Conservation (phyloP, 192 early-diverging fungal species). For the Kickxella alabastrina region DNA sequence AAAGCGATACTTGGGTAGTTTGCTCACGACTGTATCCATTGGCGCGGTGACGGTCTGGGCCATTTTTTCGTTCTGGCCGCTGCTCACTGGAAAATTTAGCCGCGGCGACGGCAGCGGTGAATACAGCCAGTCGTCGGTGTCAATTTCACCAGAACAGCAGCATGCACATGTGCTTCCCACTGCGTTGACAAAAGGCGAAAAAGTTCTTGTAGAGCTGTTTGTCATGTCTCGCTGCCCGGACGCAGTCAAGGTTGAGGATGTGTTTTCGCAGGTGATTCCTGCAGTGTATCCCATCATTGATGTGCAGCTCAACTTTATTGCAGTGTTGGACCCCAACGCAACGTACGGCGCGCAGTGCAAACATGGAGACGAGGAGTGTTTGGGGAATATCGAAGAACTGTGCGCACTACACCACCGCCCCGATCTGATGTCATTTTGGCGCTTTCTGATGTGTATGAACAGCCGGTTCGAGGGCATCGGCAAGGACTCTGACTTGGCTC, state of each 20-base stretch:
- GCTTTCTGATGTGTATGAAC: conserved; percentile 45
- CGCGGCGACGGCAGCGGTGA: no score
- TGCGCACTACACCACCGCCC: conserved; percentile 32
- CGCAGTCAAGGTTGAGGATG: conserved; percentile 54
- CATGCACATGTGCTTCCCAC: no score
- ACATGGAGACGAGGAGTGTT: conserved; percentile 54
- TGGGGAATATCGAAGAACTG: conserved; percentile 50
- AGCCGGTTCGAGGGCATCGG: conserved; percentile 17
- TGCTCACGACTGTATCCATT: no score
- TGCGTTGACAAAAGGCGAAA: no score
- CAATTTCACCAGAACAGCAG: no score
- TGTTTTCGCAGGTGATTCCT: conserved; percentile 24
- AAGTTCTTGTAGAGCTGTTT: conserved; percentile 60
- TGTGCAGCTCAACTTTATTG: conserved; percentile 52
- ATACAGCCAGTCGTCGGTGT: no score
- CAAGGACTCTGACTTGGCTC: conserved; percentile 12
- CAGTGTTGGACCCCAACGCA: conserved; percentile 27
- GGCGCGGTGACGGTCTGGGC: no score
- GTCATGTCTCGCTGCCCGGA: conserved; percentile 75
- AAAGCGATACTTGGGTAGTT: conserved; percentile 1
- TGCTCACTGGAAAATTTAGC: no score
- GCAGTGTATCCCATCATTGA: conserved; percentile 49
- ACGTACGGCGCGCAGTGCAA: conserved; percentile 42
- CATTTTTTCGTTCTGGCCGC: no score
- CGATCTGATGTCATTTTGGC: conserved; percentile 35